Conservation (phyloP, 2,329 filamentous ascomycete genomes). For the Rutstroemia sp. region DNA sequence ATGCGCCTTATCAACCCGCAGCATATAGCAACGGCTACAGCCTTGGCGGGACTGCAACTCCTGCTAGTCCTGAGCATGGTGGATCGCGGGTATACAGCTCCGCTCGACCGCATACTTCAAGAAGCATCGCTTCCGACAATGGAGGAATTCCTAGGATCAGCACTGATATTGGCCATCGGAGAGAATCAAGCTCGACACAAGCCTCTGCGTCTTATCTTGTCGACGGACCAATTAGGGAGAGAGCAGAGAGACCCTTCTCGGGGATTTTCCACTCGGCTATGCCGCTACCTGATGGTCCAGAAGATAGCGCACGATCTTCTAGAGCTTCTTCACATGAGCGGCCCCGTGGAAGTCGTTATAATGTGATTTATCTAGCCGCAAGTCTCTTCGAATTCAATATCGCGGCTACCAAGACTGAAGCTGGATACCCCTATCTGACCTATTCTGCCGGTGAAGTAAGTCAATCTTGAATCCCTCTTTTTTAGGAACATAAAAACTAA, state of each 20-base stretch:
- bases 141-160: conserved; percentile 41
- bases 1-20: conserved; percentile 48
- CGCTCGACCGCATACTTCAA: conserved; percentile 49
- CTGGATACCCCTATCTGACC: conserved; percentile 90
- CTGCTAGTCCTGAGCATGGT: conserved; percentile 49
- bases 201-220: conserved; percentile 39
- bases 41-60: conserved; percentile 50
- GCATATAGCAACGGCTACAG: conserved; percentile 40
- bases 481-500: not conserved
- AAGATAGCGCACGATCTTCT: conserved; percentile 46
- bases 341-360: conserved; percentile 47
- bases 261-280: conserved; percentile 83
- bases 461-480: conserved; percentile 12
- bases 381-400: conserved; percentile 98
- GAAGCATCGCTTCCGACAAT: conserved; percentile 47
- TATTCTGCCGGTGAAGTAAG: conserved; percentile 86
- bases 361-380: conserved; percentile 82
- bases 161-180: conserved; percentile 41
- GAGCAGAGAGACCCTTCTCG: conserved; percentile 48
- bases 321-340: conserved; percentile 54
- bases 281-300: conserved; percentile 64
- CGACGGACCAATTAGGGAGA: conserved; percentile 21
- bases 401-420: conserved; percentile 82
- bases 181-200: conserved; percentile 50
- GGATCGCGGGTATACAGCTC: conserved; percentile 10